These are phyloP conservation scores for Penicillium pancosmium DNA, from an alignment of 495 filamentous ascomycete genomes.

Conservation along the genomic window DNA sequence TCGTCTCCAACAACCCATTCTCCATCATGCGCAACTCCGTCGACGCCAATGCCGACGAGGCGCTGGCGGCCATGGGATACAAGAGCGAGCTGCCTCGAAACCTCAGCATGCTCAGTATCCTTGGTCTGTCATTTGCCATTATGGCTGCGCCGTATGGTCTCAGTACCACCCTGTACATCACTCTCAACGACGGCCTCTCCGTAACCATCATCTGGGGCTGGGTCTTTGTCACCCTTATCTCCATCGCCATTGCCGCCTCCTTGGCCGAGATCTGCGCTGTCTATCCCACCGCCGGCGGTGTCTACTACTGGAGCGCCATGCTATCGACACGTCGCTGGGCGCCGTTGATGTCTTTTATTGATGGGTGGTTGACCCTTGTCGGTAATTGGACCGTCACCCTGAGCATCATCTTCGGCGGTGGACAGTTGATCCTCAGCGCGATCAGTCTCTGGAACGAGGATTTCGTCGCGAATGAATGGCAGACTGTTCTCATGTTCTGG, in stretches of 20 bases:
- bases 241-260: constrained; percentile 69
- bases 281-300: constrained; percentile 69
- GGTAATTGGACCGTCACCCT: constrained; percentile 66
- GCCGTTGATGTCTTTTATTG: constrained; percentile 67
- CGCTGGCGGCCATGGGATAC: constrained; percentile 64
- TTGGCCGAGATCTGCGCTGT: constrained; percentile 77
- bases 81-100: constrained; percentile 63
- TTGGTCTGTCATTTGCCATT: constrained; percentile 62
- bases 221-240: constrained; percentile 69
- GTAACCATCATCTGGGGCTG: constrained; percentile 73
- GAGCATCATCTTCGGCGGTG: constrained; percentile 54
- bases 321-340: constrained; percentile 58
- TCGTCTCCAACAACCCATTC: not conserved
- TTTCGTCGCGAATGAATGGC: constrained; percentile 63
- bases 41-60: constrained; percentile 52
- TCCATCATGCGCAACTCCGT: constrained; percentile 28
- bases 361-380: constrained; percentile 74
- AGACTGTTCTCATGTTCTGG: constrained; percentile 69
- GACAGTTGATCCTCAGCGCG: constrained; percentile 61
- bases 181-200: constrained; percentile 64
- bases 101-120: constrained; percentile 66
- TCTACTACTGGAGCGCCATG: constrained; percentile 79
- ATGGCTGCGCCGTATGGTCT: constrained; percentile 68
- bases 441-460: constrained; percentile 64
- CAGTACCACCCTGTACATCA: constrained; percentile 70